Conservation (phyloP, 345 rosid genomes). For the Linum usitatissimum region DNA sequence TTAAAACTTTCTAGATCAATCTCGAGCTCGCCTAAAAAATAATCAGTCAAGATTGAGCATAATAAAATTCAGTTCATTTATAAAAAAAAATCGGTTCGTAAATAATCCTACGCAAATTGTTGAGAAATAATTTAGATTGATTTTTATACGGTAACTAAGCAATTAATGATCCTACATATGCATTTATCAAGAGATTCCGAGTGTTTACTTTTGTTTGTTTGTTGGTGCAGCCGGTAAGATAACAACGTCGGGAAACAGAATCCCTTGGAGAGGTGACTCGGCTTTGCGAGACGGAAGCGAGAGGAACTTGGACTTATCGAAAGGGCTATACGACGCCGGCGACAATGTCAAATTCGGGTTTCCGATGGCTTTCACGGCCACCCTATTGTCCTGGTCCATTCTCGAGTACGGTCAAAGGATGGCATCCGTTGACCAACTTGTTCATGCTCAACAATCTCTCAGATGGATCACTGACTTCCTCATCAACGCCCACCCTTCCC, state of each 20-base stretch:
- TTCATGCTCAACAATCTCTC: constrained; percentile 16
- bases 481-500: constrained; percentile 21
- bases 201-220: too few species aligned
- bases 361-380: constrained; percentile 21
- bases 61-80: too few species aligned
- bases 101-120: too few species aligned
- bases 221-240: too few species aligned
- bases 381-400: constrained; percentile 21
- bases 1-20: too few species aligned
- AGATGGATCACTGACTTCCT: constrained; percentile 24
- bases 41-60: too few species aligned
- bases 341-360: constrained; percentile 23
- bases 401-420: constrained; percentile 21
- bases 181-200: too few species aligned
- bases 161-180: too few species aligned
- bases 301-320: constrained; percentile 12
- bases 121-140: too few species aligned
- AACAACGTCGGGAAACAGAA: constrained; percentile 11
- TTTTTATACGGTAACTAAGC: too few species aligned
- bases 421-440: constrained; percentile 15
- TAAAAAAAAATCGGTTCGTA: too few species aligned
- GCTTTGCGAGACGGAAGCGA: constrained; percentile 16
- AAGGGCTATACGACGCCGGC: constrained; percentile 23
- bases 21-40: too few species aligned
- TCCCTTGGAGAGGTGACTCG: constrained; percentile 25